Conservation (phyloP, 768 basidiomycete species). For the Steccherinum ochraceum region DNA sequence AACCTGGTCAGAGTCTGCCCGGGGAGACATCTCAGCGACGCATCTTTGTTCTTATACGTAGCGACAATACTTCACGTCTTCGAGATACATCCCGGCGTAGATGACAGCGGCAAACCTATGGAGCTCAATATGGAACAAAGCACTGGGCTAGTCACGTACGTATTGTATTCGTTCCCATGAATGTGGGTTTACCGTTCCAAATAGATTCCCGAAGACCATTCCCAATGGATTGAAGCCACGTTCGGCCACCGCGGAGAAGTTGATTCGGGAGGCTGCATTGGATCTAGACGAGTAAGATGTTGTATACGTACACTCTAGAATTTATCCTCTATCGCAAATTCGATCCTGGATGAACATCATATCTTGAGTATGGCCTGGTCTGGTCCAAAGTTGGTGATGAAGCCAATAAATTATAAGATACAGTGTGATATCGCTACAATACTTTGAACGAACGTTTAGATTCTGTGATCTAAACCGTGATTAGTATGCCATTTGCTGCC, state of each 20-base stretch:
- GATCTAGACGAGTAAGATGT: background rate
- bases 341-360: too few species aligned
- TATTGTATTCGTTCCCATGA: background rate
- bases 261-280: background rate
- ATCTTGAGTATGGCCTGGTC: too few species aligned
- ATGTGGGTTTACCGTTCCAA: background rate
- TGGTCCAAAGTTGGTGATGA: too few species aligned
- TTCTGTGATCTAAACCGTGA: too few species aligned
- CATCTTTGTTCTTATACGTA: background rate
- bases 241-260: background rate
- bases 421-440: too few species aligned
- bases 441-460: too few species aligned
- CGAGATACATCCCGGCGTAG: background rate
- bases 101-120: background rate
- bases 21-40: background rate
- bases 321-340: too few species aligned
- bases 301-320: too few species aligned
- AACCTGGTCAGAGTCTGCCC: background rate
- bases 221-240: background rate
- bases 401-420: too few species aligned
- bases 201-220: background rate
- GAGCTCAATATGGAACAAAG: background rate
- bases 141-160: background rate
- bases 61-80: background rate
- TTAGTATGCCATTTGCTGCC: constrained; percentile 6